Evolutionary conservation across 1,139 yeast species (phyloP).

Genomic region (Sugiyamaella neomexicana): DNA sequence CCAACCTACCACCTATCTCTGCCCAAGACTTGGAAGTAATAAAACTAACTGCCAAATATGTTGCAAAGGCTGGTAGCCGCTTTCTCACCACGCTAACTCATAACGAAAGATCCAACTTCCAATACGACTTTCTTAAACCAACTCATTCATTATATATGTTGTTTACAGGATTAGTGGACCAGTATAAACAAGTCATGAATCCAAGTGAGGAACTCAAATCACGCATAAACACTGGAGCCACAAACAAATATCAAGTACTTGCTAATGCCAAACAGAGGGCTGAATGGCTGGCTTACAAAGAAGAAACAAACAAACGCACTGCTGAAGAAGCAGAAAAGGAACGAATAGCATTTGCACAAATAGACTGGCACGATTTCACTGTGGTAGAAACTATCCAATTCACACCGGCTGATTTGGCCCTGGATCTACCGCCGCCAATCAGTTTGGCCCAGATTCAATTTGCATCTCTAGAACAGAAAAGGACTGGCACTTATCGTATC

Average conservation of each 20-base stretch:
- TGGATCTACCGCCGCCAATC: constrained; percentile 62
- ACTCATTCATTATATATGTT: constrained; percentile 61
- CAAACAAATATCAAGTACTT: constrained; percentile 45
- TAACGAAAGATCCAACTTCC: constrained; percentile 48
- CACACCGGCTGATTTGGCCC: constrained; percentile 62
- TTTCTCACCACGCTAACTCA: constrained; percentile 47
- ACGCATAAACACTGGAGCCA: constrained; percentile 30
- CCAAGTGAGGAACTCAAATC: constrained; percentile 22
- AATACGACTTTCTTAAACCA: constrained; percentile 66
- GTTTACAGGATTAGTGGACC: constrained; percentile 54
- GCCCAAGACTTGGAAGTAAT: constrained; percentile 66
- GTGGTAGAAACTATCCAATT: constrained; percentile 70
- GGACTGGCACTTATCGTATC: constrained; percentile 33
- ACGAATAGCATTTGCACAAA: constrained; percentile 62
- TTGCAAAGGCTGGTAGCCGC: constrained; percentile 54
- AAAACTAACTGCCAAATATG: constrained; percentile 69
- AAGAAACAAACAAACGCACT: constrained; percentile 39
- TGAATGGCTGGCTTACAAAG: constrained; percentile 49
- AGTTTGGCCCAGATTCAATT: constrained; percentile 59
- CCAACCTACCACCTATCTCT: constrained; percentile 57
- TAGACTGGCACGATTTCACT: constrained; percentile 85
- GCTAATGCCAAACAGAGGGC: constrained; percentile 59
- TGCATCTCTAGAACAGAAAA: constrained; percentile 57
- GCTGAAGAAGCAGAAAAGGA: constrained; percentile 44
- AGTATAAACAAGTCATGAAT: constrained; percentile 51